Conservation (phyloP, 805 yeast species). For the Phaffomyces antillensis region DNA sequence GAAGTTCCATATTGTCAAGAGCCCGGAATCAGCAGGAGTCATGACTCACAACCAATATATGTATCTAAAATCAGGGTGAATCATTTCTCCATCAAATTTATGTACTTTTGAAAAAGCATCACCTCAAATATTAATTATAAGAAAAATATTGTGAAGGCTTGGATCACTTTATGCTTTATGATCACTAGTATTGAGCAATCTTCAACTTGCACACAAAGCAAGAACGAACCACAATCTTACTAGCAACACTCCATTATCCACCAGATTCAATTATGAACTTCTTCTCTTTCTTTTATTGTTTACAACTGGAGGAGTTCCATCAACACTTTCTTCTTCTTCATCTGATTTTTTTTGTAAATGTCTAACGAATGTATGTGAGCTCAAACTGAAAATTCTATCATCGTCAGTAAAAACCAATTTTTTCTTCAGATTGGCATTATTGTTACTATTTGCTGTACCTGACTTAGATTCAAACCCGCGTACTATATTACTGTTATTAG, state of each 20-base stretch:
- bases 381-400: slow-evolving; percentile 74
- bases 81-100: too few relatives aligned
- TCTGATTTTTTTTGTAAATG: slow-evolving; percentile 45
- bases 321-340: slow-evolving; percentile 23
- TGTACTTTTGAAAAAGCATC: too few relatives aligned
- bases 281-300: slow-evolving; percentile 12
- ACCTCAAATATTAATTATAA: too few relatives aligned
- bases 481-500: slow-evolving; percentile 70
- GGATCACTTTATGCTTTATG: too few relatives aligned
- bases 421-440: slow-evolving; percentile 27
- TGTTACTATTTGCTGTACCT: slow-evolving; percentile 36
- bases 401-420: slow-evolving; percentile 56
- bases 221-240: neutral
- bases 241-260: neutral
- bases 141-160: too few relatives aligned
- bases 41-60: too few relatives aligned
- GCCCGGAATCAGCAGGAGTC: too few relatives aligned
- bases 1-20: too few relatives aligned
- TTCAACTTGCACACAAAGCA: neutral
- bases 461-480: slow-evolving; percentile 79
- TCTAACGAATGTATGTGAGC: slow-evolving; percentile 63
- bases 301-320: slow-evolving; percentile 16
- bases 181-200: too few relatives aligned
- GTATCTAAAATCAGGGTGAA: too few relatives aligned
- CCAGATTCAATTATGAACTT: neutral